Conservation (phyloP, 2,329 filamentous ascomycete genomes). For the Chaetothyriales sp. region DNA sequence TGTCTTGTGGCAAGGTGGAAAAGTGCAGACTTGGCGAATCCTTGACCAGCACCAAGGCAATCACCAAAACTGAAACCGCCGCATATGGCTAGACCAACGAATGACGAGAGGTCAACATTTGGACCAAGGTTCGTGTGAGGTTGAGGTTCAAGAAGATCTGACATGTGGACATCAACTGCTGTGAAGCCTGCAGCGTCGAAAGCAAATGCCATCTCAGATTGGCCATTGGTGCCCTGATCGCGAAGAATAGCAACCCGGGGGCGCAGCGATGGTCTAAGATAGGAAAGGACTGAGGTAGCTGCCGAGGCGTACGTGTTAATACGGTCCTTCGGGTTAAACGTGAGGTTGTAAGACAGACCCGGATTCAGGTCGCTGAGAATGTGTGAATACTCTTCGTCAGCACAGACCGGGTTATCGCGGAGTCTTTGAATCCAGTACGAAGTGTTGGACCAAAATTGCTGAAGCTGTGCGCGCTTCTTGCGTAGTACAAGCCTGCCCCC, state of each 20-base stretch:
- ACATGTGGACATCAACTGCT: conserved; percentile 92
- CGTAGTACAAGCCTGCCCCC: conserved; percentile 55
- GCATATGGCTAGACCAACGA: conserved; percentile 82
- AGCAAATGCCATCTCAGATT: conserved; percentile 96
- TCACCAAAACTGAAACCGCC: conserved; percentile 94
- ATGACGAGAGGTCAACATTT: conserved; percentile 65
- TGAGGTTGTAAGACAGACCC: conserved; percentile 72
- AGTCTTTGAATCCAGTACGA: conserved; percentile 84
- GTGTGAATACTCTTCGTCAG: conserved; percentile 65
- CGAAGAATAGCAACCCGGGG: conserved; percentile 81
- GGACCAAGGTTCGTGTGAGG: conserved; percentile 43
- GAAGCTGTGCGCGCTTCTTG: conserved; percentile 57
- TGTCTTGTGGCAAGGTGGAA: conserved; percentile 61
- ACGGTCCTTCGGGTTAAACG: conserved; percentile 64
- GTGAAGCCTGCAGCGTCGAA: conserved; percentile 87
- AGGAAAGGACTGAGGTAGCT: conserved; percentile 42
- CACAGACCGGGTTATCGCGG: conserved; percentile 75
- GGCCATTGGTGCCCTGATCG: conserved; percentile 89
- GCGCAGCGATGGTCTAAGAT: conserved; percentile 46
- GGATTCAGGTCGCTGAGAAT: conserved; percentile 65
- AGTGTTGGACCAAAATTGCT: conserved; percentile 78
- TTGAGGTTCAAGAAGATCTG: conserved; percentile 43
- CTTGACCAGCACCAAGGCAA: conserved; percentile 84
- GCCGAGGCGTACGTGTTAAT: conserved; percentile 15
- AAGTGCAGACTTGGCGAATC: conserved; percentile 89